Evolutionary conservation across 176 grass and related monocot genomes (phyloP).

Genomic region (Triticum urartu): DNA sequence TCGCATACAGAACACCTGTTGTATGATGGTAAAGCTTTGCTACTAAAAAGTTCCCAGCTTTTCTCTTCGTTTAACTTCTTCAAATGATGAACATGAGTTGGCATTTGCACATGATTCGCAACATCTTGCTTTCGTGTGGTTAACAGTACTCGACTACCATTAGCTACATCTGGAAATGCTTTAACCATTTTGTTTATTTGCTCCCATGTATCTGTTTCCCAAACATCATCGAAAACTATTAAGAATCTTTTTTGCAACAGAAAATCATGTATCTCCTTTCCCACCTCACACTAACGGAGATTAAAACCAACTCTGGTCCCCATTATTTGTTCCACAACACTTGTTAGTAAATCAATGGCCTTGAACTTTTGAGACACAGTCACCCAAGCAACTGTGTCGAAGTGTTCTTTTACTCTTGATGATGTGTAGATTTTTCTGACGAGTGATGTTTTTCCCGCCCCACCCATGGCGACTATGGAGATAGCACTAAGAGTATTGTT

Average conservation of each 20-base stretch:
- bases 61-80: not conserved
- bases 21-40: conserved; percentile 2
- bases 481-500: not conserved
- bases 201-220: not conserved
- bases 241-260: not conserved
- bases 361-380: not conserved
- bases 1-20: not conserved
- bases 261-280: not conserved
- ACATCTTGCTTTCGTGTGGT: not conserved
- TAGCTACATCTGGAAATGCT: not conserved
- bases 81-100: not conserved
- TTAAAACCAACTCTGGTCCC: not conserved
- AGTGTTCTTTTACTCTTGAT: not conserved
- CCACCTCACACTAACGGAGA: not conserved
- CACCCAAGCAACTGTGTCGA: not conserved
- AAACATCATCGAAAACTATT: not conserved
- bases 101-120: not conserved
- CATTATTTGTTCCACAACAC: not conserved
- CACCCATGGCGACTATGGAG: not conserved
- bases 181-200: conserved; percentile 2
- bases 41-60: not conserved
- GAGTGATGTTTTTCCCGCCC: not conserved
- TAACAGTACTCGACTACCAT: not conserved
- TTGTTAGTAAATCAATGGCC: not conserved
- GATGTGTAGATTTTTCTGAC: not conserved